A percentile compares a stretch with the other conserved stretches of the same genome.
phyloP scores from a whole-genome alignment of 2,329 filamentous ascomycete species.

The Venturia asperata region DNA sequence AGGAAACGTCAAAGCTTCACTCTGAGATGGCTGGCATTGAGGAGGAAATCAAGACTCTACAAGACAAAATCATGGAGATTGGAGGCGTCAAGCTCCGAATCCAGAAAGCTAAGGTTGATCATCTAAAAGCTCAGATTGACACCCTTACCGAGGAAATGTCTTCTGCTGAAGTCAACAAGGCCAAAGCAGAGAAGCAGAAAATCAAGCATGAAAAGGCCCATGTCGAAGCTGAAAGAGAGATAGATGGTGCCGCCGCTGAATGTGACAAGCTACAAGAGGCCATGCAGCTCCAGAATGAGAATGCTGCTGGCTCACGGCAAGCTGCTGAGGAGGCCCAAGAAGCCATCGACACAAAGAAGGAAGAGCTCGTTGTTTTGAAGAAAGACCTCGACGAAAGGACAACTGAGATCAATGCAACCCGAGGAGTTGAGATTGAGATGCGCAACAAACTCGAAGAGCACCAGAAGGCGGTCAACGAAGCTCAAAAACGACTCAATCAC shows the following conservation, averaged over 20 bases:
- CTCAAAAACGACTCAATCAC: slow-evolving; percentile 73
- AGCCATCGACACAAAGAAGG: slow-evolving; percentile 68
- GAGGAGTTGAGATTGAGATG: slow-evolving; percentile 93
- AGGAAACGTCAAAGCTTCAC: slow-evolving; percentile 72
- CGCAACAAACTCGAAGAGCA: slow-evolving; percentile 96
- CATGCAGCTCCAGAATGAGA: slow-evolving; percentile 66
- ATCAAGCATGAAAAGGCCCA: slow-evolving; percentile 79
- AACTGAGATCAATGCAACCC: slow-evolving; percentile 77
- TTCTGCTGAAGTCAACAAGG: slow-evolving; percentile 76
- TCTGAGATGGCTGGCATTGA: slow-evolving; percentile 84
- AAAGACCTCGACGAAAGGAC: slow-evolving; percentile 79
- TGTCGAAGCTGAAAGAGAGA: slow-evolving; percentile 70
- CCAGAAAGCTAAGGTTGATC: slow-evolving; percentile 86
- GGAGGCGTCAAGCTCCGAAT: slow-evolving; percentile 87
- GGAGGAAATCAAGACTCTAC: slow-evolving; percentile 82
- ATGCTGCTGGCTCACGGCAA: slow-evolving; percentile 63
- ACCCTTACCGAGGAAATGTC: slow-evolving; percentile 75
- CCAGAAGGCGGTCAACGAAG: slow-evolving; percentile 79
- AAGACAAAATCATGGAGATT: slow-evolving; percentile 97
- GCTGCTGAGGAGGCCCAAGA: slow-evolving; percentile 76
- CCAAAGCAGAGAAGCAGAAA: slow-evolving; percentile 89
- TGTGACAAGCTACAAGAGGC: slow-evolving; percentile 72
- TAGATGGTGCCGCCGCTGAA: slow-evolving; percentile 64
- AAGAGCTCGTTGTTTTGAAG: slow-evolving; percentile 73
- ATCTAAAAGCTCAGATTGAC: slow-evolving; percentile 76